Evolutionary conservation across 352 stramenopile species (phyloP).

Genomic region (Pythium sp.): DNA sequence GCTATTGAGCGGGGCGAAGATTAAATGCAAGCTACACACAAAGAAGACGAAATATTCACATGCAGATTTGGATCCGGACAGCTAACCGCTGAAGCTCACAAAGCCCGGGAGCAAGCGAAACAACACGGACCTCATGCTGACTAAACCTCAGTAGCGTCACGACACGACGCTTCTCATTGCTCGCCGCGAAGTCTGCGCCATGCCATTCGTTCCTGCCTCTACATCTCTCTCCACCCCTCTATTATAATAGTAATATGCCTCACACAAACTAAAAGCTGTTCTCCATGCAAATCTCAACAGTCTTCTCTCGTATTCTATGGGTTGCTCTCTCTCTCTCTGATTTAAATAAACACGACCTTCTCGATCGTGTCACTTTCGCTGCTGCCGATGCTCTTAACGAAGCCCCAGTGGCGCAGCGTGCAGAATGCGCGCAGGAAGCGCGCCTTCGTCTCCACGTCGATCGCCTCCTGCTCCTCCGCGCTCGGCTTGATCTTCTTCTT

Average conservation of each 20-base stretch:
- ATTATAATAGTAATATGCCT: constrained; percentile 35
- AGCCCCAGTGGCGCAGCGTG: constrained; percentile 73
- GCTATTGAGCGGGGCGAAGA: constrained; percentile 83
- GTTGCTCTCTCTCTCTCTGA: background rate
- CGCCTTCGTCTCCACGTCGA: constrained; percentile 42
- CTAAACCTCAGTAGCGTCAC: background rate
- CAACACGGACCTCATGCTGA: background rate
- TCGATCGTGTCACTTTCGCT: constrained; percentile 58
- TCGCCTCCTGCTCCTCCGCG: constrained; percentile 12
- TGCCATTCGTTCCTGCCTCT: background rate
- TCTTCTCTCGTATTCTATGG: constrained; percentile 5
- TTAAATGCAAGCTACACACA: constrained; percentile 20
- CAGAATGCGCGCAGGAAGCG: constrained; percentile 67
- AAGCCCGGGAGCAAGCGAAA: constrained; percentile 8
- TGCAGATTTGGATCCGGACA: background rate
- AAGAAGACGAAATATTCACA: constrained; percentile 1
- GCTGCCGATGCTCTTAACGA: constrained; percentile 48
- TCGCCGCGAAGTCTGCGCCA: background rate
- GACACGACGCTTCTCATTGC: background rate
- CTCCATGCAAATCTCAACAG: background rate
- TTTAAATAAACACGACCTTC: constrained; percentile 79
- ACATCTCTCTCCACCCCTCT: constrained; percentile 22
- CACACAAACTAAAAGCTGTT: background rate
- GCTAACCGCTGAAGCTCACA: constrained; percentile 21
- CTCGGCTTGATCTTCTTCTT: constrained; percentile 20